phyloP scores from a whole-genome alignment of 441 rosid genomes.

The Eruca vesicaria region DNA sequence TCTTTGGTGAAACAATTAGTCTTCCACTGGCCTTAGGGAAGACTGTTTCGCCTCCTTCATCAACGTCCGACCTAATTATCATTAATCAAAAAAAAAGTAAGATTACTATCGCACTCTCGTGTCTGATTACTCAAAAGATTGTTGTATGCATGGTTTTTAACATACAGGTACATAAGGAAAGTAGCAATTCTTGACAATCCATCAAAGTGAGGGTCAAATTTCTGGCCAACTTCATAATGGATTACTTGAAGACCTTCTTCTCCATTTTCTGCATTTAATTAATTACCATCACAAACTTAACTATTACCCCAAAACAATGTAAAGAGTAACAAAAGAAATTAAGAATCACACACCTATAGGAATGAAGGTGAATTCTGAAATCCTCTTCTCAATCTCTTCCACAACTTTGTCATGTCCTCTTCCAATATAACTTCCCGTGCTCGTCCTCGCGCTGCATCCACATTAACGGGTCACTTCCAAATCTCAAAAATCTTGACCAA shows the following conservation, averaged over 20 bases:
- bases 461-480: neutral
- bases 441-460: neutral
- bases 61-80: slow-evolving; percentile 55
- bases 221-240: slow-evolving; percentile 64
- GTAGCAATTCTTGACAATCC: slow-evolving; percentile 65
- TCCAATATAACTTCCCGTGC: neutral
- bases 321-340: neutral
- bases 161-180: slow-evolving; percentile 70
- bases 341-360: neutral
- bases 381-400: neutral
- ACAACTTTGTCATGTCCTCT: neutral
- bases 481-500: neutral
- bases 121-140: slow-evolving; percentile 4
- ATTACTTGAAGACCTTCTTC: slow-evolving; percentile 60
- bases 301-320: neutral
- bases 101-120: neutral
- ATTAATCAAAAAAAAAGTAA: neutral
- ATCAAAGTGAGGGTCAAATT: slow-evolving; percentile 61
- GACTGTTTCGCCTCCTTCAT: slow-evolving; percentile 66
- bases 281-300: neutral
- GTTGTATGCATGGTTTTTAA: too few species aligned
- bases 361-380: neutral
- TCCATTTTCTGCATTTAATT: slow-evolving; percentile 54
- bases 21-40: slow-evolving; percentile 53
- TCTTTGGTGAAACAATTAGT: slow-evolving; percentile 56